phyloP scores from a whole-genome alignment of 768 basidiomycete species.

The Lactarius sp. region DNA sequence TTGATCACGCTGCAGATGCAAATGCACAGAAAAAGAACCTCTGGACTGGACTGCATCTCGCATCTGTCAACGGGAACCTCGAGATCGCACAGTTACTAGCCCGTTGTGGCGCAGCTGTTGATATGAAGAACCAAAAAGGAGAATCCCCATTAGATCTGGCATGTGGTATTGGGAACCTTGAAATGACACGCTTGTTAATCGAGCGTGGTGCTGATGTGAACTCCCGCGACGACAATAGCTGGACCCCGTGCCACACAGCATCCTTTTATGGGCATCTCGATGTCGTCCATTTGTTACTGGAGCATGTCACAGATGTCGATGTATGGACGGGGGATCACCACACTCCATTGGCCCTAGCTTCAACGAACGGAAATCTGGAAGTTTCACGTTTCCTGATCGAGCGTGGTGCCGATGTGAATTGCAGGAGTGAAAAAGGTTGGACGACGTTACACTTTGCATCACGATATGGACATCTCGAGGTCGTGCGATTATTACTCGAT shows the following conservation, averaged over 20 bases:
- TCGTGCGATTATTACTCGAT: not conserved
- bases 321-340: accelerated
- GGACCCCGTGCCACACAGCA: not conserved
- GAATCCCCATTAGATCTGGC: not conserved
- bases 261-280: not conserved
- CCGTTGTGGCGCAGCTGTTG: not conserved
- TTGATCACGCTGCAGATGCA: not conserved
- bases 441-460: not conserved
- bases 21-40: not conserved
- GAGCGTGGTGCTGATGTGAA: not conserved
- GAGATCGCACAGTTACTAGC: not conserved
- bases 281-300: not conserved
- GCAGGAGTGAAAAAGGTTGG: not conserved
- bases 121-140: not conserved
- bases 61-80: not conserved
- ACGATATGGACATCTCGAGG: not conserved
- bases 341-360: not conserved
- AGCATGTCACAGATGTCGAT: not conserved
- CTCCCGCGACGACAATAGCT: not conserved
- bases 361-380: not conserved
- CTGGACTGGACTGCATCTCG: not conserved
- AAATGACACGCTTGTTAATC: not conserved
- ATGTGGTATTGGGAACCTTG: accelerated
- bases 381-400: not conserved
- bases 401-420: not conserved